phyloP scores from a whole-genome alignment of 2,329 filamentous ascomycete species.

The Zasmidium citrigriseum region DNA sequence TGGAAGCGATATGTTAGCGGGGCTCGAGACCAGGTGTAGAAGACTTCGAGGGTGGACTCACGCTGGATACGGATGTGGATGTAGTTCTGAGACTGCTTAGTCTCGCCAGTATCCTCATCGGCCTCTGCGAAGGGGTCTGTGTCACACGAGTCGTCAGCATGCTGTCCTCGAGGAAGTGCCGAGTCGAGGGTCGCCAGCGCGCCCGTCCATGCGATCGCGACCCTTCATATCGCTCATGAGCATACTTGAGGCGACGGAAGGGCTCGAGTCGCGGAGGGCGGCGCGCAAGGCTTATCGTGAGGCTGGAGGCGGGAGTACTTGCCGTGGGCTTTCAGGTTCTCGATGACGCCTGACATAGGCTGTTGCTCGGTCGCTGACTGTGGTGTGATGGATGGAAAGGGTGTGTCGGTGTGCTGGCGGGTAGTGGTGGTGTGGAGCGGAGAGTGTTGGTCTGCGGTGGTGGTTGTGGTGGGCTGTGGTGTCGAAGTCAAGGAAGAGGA shows the following conservation, averaged over 20 bases:
- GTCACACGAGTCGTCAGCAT: slow-evolving; percentile 21
- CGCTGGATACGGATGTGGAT: slow-evolving; percentile 99
- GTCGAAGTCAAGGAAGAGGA: too few species aligned
- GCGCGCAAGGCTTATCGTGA: slow-evolving; percentile 20
- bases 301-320: slow-evolving; percentile 17
- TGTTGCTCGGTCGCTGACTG: slow-evolving; percentile 13
- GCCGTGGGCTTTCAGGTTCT: slow-evolving; percentile 30
- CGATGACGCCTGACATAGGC: slow-evolving; percentile 26
- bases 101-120: slow-evolving; percentile 98
- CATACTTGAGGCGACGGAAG: background rate
- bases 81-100: slow-evolving; percentile 94
- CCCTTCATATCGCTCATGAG: background rate
- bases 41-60: slow-evolving; percentile 54
- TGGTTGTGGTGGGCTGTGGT: too few species aligned
- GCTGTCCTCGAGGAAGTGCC: background rate
- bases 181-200: background rate
- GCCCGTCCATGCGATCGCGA: background rate
- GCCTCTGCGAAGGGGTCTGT: slow-evolving; percentile 99
- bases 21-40: background rate
- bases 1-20: slow-evolving; percentile 35
- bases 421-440: background rate
- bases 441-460: too few species aligned
- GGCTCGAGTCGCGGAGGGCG: background rate
- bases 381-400: slow-evolving; percentile 8
- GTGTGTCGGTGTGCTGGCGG: slow-evolving; percentile 9